Conservation (phyloP, 2,329 filamentous ascomycete species). For the Neurospora crassa region DNA sequence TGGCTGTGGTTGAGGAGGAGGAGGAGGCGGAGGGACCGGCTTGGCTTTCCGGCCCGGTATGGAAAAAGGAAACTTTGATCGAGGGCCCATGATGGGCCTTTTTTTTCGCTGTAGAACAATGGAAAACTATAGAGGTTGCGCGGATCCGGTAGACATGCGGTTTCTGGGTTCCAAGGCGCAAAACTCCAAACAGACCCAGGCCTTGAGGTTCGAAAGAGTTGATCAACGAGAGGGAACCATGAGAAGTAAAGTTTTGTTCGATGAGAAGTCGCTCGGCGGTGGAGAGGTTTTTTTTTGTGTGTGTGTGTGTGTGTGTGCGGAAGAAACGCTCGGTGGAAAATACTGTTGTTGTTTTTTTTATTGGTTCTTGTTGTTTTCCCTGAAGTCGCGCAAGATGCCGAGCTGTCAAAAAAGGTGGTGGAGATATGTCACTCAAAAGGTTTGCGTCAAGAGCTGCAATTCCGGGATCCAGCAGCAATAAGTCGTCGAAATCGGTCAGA, state of each 20-base stretch:
- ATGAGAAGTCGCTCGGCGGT: neutral
- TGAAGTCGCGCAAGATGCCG: neutral
- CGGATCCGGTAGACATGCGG: neutral
- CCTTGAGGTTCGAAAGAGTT: conserved; percentile 2
- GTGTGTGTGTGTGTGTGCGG: neutral
- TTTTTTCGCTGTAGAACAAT: neutral
- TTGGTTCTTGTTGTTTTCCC: no score
- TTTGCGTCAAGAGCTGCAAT: conserved; percentile 9
- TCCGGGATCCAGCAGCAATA: conserved; percentile 10
- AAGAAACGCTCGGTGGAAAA: neutral
- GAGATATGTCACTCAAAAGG: conserved; percentile 4
- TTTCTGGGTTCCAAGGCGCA: neutral
- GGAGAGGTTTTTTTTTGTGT: neutral
- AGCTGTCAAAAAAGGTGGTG: conserved; percentile 4
- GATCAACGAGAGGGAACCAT: conserved; percentile 8
- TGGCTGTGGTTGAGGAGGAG: neutral
- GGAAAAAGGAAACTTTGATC: conserved; percentile 38
- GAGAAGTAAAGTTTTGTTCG: neutral
- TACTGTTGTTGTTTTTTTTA: conserved; percentile 1
- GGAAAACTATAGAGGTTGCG: neutral
- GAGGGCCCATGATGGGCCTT: conserved; percentile 15
- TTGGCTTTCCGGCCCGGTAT: conserved; percentile 38
- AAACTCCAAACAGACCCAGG: conserved; percentile 1
- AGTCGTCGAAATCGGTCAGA: conserved; percentile 3
- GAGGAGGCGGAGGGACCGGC: conserved; percentile 21